phyloP scores from a whole-genome alignment of 805 yeast genomes.

The Suhomyces sp. region DNA sequence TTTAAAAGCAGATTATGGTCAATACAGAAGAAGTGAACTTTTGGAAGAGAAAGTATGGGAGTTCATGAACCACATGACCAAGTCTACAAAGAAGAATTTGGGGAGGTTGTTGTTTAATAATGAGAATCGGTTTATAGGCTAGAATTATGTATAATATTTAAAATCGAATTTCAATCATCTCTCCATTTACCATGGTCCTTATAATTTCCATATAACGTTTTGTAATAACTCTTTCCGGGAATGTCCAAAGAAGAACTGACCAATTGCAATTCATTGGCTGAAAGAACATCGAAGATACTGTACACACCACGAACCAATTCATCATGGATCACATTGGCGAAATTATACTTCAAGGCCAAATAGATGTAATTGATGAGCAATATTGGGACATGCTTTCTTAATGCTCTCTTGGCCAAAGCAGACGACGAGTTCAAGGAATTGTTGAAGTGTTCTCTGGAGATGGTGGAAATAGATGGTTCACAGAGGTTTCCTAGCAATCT shows the following conservation, averaged over 20 bases:
- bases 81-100: constrained; percentile 20
- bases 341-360: constrained; percentile 49
- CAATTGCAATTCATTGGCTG: constrained; percentile 61
- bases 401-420: constrained; percentile 52
- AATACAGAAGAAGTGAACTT: constrained; percentile 12
- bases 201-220: constrained; percentile 68
- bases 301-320: constrained; percentile 57
- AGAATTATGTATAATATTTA: constrained; percentile 1
- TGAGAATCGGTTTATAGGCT: constrained; percentile 21
- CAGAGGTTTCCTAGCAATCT: constrained; percentile 68
- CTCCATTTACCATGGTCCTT: constrained; percentile 80
- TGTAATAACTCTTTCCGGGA: constrained; percentile 68
- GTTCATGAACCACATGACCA: constrained; percentile 21
- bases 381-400: constrained; percentile 64
- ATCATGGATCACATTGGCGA: constrained; percentile 47
- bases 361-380: constrained; percentile 59
- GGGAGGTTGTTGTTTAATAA: constrained; percentile 34
- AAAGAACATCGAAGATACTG: constrained; percentile 65
- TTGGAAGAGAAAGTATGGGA: constrained; percentile 40
- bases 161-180: constrained; percentile 39
- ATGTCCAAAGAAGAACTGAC: constrained; percentile 66
- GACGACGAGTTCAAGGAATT: constrained; percentile 53
- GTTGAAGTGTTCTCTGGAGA: constrained; percentile 25
- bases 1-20: constrained; percentile 12
- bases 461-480: constrained; percentile 54